Evolutionary conservation across 2,329 filamentous ascomycete species (phyloP), one percentile per base, ranked within the genome.

Genomic region (Cladosporium colombiae): DNA sequence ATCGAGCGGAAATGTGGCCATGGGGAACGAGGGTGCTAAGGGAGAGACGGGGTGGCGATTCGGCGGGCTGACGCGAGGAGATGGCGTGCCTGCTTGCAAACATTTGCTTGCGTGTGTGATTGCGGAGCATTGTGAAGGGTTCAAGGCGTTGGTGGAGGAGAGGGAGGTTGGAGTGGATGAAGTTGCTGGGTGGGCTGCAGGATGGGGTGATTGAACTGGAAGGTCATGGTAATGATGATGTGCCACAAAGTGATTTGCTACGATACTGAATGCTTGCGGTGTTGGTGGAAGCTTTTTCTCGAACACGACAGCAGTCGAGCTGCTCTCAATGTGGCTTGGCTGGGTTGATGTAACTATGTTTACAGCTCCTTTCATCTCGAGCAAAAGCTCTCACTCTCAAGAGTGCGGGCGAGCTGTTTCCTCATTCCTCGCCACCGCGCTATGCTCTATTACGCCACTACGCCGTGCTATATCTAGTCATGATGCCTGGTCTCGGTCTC

Each of bases 101-200:
- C 94, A 99, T 78, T 78, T 98, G 5, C 84, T 98, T 18, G 94
- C 94, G 1, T 96, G 91, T 76, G 78, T 94, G 49, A 77, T 98
- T 64, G 89, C 84, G 6, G 89, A 92, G 75, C 81, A 83, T 56
- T 93, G 91, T 81, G 75, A 75, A 3, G 76, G 88, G 31, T 84
- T 95, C 70, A 84, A 82, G 5, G 72, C 73, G 0, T 86, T 85
- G 71, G 82, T 90, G 18, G 82, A 85, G 65, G 83, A 85, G 70
- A 82, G 80, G 72, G 73, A 74, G 49, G 83, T 90, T 18, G 80
- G 82, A 27, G 82, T 80, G 67, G 88, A 89, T 69, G 91, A 94
- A 77, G 82, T 91, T 76, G 92, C 89, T 16, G 93, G 91, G 16
- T 86, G 92, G 80, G 85, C 82, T 73, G 82, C 80, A 65, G 83